phyloP scores from a whole-genome alignment of 192 early-diverging fungal genomes.

The Coemansia sp. region DNA sequence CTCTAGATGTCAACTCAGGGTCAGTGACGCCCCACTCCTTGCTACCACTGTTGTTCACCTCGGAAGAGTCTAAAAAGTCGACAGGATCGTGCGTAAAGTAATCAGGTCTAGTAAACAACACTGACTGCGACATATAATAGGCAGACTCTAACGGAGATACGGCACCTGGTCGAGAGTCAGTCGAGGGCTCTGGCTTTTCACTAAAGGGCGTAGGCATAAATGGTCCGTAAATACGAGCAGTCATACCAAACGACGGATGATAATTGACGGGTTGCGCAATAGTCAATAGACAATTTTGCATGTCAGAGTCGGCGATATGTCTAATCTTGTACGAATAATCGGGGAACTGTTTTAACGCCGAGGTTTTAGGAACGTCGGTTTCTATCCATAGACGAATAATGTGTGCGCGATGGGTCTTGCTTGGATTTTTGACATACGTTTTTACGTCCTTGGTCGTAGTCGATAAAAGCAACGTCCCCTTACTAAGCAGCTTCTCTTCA shows the following conservation, averaged over 20 bases:
- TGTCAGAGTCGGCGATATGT: conserved; percentile 53
- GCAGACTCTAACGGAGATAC: conserved; percentile 31
- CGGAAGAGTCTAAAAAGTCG: conserved; percentile 15
- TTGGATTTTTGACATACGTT: conserved; percentile 49
- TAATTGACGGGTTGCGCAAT: conserved; percentile 46
- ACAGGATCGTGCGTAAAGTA: conserved; percentile 41
- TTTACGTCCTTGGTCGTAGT: conserved; percentile 28
- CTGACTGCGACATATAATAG: conserved; percentile 45
- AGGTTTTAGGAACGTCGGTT: conserved; percentile 10
- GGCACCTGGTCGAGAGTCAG: conserved; percentile 10
- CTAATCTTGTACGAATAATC: conserved; percentile 39
- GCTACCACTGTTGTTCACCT: not conserved
- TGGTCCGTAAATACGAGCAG: conserved; percentile 41
- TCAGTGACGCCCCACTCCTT: conserved; percentile 43
- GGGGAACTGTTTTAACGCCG: conserved; percentile 1
- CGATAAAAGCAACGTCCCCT: conserved; percentile 46
- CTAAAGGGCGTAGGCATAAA: not conserved
- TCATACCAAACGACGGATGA: conserved; percentile 50
- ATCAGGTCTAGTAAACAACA: conserved; percentile 37
- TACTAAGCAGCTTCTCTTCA: conserved; percentile 51
- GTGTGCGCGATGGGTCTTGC: conserved; percentile 51
- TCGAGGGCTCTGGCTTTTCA: not conserved
- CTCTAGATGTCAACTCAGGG: conserved; percentile 41
- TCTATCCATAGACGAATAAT: conserved; percentile 55
- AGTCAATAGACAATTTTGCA: conserved; percentile 44